Evolutionary conservation across 176 grass and related monocot species (phyloP), one percentile per base, ranked within the genome.

Genomic region (Lolium multiflorum): DNA sequence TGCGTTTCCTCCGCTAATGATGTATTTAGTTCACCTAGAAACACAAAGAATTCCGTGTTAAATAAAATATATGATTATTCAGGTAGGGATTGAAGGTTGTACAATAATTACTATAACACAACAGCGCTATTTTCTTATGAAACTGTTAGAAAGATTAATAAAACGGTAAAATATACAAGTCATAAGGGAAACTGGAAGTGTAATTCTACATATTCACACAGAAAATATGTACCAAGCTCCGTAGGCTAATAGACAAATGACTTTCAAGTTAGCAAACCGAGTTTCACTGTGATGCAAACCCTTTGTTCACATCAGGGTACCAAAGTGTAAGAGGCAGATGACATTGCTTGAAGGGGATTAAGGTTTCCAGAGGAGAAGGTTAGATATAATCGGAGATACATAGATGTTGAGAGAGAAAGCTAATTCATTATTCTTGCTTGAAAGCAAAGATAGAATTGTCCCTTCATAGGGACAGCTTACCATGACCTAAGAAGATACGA

Each of bases 21-120:
- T 22, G 87, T 91, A 14, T 52, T 44, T 9, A 35, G 11, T 84
- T 71, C 68, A 44, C 85, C 85, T 87, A 80, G 56, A 91, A 76
- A 59, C 20, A 82, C 5, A 87, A 47, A 17, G 15, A 46, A 73
- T 26, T 56, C 14, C 38, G 62, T 75, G 57, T 85, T 77, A 57
- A 65, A 79, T 57, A 78, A 6, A 74, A 65, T 38, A 87, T 54
- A 85, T 83, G 24, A 66, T 50, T 67, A 50, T 26, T 62, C 44
- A 83, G 51, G 72, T 64, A 48, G 3, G 22, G 73, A 84, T 41
- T 38, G 11, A 74, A 83, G 48, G 47, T 76, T 39, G n/a, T 57
- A 49, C 21, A 75, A 17, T 59, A 58, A 81, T 24, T 31, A 74
- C 10, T 50, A 74, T 58, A 81, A 39, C 47, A 75, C 3, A 24